Percentiles rank a stretch among this genome's conserved stretches.
Evolutionary conservation across 208 protist species (phyloP).

Genomic region (Trypanosoma rangeli): DNA sequence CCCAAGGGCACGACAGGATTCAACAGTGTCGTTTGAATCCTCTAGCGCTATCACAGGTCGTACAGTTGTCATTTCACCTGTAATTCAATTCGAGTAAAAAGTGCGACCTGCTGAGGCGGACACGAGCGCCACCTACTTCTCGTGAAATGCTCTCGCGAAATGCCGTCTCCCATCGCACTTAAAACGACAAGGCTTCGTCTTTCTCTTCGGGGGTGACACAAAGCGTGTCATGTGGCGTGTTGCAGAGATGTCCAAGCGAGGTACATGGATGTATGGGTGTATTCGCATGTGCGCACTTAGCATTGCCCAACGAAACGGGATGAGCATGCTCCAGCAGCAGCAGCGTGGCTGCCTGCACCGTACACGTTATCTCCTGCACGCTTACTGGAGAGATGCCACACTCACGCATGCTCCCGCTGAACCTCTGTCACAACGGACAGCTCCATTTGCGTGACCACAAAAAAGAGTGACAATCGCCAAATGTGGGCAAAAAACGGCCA

Average conservation of each 20-base stretch:
- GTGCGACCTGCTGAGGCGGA: background rate
- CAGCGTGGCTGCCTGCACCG: background rate
- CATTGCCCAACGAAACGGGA: constrained; percentile 1
- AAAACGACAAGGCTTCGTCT: background rate
- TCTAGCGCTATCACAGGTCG: background rate
- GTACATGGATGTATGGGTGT: background rate
- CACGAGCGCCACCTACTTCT: background rate
- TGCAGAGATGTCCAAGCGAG: background rate
- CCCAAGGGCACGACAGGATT: background rate
- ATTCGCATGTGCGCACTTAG: background rate
- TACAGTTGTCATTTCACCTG: constrained; percentile 1
- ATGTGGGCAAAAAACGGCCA: constrained; percentile 24
- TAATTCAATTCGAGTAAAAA: constrained; percentile 11
- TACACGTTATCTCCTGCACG: background rate
- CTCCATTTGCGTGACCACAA: constrained; percentile 20
- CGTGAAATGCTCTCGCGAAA: constrained; percentile 4
- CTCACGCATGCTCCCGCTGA: constrained; percentile 2
- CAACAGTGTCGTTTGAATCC: background rate
- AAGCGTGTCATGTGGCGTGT: background rate
- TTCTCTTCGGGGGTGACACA: background rate
- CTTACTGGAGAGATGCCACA: constrained; percentile 3
- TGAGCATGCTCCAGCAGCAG: background rate
- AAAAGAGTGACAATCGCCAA: background rate
- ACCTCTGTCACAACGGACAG: constrained; percentile 7
- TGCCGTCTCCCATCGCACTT: constrained; percentile 3